phyloP scores from a whole-genome alignment of 768 basidiomycete species.

The Lentinula guzmanii region DNA sequence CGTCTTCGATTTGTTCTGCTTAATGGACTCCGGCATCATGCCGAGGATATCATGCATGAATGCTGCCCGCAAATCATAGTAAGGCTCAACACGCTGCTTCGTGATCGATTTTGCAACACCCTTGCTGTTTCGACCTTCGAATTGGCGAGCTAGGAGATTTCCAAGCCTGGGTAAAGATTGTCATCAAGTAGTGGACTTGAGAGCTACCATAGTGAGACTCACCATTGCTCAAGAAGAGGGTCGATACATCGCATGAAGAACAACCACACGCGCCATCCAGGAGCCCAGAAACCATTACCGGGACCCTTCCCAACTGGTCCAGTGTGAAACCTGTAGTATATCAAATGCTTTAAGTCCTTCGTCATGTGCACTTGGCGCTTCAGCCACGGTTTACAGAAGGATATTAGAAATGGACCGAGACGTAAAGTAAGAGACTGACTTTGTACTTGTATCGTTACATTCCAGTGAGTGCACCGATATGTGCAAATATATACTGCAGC shows the following conservation, averaged over 20 bases:
- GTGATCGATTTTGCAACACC: slow-evolving; percentile 98
- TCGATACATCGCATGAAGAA: slow-evolving; percentile 99
- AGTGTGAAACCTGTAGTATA: slow-evolving; percentile 99
- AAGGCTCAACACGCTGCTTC: slow-evolving; percentile 98
- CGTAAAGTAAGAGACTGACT: slow-evolving; percentile 30
- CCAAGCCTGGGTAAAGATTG: slow-evolving; percentile 53
- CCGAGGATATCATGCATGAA: slow-evolving; percentile 99
- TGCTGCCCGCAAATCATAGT: slow-evolving; percentile 95
- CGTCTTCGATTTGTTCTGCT: slow-evolving; percentile 99
- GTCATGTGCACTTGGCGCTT: slow-evolving; percentile 99
- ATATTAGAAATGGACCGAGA: slow-evolving; percentile 5
- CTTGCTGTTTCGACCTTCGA: slow-evolving; percentile 96
- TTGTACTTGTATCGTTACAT: slow-evolving; percentile 99
- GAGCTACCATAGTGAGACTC: slow-evolving; percentile 11
- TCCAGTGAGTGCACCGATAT: slow-evolving; percentile 96
- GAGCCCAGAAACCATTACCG: slow-evolving; percentile 99
- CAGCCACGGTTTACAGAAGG: slow-evolving; percentile 38
- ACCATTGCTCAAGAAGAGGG: slow-evolving; percentile 94
- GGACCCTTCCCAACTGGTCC: slow-evolving; percentile 99
- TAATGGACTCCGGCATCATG: slow-evolving; percentile 99
- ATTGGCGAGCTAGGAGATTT: slow-evolving; percentile 95
- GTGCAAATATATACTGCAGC: slow-evolving; percentile 94
- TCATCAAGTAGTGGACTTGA: not conserved
- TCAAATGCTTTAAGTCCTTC: slow-evolving; percentile 97
- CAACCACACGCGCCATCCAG: slow-evolving; percentile 98